These are phyloP conservation scores for Penicillium griseofulvum DNA, from an alignment of 2,329 filamentous ascomycete species.

Conservation along the genomic window DNA sequence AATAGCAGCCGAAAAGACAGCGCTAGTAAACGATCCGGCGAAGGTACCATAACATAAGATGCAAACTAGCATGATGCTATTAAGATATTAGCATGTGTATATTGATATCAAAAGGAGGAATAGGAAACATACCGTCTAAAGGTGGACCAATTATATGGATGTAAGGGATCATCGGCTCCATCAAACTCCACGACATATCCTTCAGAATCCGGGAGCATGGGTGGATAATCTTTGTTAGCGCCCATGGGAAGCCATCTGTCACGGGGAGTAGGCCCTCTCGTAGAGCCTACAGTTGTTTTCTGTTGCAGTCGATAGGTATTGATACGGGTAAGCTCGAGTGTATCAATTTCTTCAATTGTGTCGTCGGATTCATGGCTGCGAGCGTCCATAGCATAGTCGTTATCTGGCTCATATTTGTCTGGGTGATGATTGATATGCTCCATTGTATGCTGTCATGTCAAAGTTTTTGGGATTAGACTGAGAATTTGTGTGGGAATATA, in stretches of 20 bases:
- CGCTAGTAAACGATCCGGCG: slow-evolving; percentile 45
- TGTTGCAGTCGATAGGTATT: slow-evolving; percentile 10
- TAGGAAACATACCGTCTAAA: slow-evolving; percentile 40
- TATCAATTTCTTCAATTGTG: slow-evolving; percentile 7
- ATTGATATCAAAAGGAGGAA: not conserved
- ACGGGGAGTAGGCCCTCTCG: slow-evolving; percentile 4
- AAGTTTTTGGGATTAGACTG: not conserved
- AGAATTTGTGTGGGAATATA: not conserved
- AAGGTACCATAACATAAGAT: slow-evolving; percentile 9
- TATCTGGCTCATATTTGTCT: slow-evolving; percentile 3
- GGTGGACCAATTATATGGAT: slow-evolving; percentile 53
- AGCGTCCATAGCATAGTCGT: slow-evolving; percentile 1
- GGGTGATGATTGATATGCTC: not conserved
- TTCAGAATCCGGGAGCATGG: slow-evolving; percentile 49
- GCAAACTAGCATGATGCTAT: slow-evolving; percentile 4
- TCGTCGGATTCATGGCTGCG: slow-evolving; percentile 8
- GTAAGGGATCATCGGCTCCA: slow-evolving; percentile 50
- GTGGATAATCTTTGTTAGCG: slow-evolving; percentile 51
- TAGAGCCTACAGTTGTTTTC: slow-evolving; percentile 9
- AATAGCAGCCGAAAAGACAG: slow-evolving; percentile 69
- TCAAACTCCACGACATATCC: slow-evolving; percentile 58
- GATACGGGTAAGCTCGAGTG: slow-evolving; percentile 9
- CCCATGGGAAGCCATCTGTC: slow-evolving; percentile 27
- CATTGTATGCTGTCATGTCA: slow-evolving; percentile 7
- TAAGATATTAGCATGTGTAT: not conserved